Evolutionary conservation across 306 rosid species (phyloP).

Genomic region (Castanea mollissima): DNA sequence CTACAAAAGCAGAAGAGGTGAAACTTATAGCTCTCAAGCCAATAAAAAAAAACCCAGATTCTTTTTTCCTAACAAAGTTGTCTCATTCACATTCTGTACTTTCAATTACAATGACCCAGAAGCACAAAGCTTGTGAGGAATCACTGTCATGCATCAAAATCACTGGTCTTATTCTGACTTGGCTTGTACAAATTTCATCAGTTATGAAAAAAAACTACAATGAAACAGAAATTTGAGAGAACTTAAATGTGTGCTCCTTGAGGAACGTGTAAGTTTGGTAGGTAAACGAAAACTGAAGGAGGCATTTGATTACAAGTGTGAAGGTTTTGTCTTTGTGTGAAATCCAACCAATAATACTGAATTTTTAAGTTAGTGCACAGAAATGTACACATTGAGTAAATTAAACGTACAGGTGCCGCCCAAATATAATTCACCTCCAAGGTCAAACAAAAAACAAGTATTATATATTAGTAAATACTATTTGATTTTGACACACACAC

Average conservation of each 20-base stretch:
- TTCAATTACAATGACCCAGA: neutral
- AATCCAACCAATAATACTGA: neutral
- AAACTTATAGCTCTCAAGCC: neutral
- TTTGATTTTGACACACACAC: too few species aligned
- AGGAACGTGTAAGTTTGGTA: slow-evolving; percentile 11
- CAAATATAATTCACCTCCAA: too few species aligned
- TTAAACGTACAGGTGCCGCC: too few species aligned
- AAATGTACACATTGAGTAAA: too few species aligned
- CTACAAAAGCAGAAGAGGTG: neutral
- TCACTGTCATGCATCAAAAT: neutral
- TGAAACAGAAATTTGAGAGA: neutral
- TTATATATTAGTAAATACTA: too few species aligned
- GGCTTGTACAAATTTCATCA: neutral
- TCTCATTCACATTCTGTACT: neutral
- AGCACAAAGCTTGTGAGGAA: slow-evolving; percentile 1
- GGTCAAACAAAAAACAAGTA: too few species aligned
- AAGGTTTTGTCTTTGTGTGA: neutral
- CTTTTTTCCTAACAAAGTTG: neutral
- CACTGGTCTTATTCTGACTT: neutral
- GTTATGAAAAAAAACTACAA: neutral
- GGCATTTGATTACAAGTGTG: neutral
- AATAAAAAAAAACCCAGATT: neutral
- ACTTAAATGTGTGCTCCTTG: slow-evolving; percentile 10
- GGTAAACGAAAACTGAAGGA: neutral
- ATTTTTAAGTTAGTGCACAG: too few species aligned